Base-by-base conservation (phyloP, 2,329 filamentous ascomycete genomes). In the Aspergillus sp. region DNA sequence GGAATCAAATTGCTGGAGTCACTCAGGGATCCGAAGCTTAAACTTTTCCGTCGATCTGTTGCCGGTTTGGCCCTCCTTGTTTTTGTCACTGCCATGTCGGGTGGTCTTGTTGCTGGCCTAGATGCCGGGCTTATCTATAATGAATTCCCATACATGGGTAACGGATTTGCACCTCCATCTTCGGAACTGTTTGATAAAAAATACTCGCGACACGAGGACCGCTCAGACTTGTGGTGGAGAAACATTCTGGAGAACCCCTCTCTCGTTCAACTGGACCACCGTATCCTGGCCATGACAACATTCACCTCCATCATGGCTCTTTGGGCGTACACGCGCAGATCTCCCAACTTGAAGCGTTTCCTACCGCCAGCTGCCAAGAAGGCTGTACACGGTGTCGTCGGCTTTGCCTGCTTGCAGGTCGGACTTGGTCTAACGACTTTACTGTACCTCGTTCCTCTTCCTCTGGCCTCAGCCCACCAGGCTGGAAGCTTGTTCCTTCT, bases 61-160 rank as follows among this genome's bases (percentile, higher is more conserved):
- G 82, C 86, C 6, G 88, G 82, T 2, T 82, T 98, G 24, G 84
- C 88, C 8, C 80, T 82, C 3, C 84, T 99, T 24, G 87, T 96
- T 66, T 98, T 96, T 77, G 81, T 84, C 35, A 99, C 95, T 4
- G 92, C 90, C 69, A 90, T 99, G 84, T 97, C 95, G 4, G 95
- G 93, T 54, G 93, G 88, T 5, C 84, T 99, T 2, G 95, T 99
- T 33, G 95, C 95, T 6, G 95, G 95, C 33, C 87, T 99, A 14
- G 95, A 99, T 71, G 95, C 95, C 8, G 95, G 95, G 8, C 82
- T 99, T 56, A 98, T 99, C 76, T 99, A 99, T 82, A 99, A 99
- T 74, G 92, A 99, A 75, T 98, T 99, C 74, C 95, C 95, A 6
- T 90, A 85, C 76, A 99, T 99, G 95, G 95, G 95, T 8, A 76